A percentile compares a stretch with the other conserved stretches of the same genome.
Evolutionary conservation across 2,329 filamentous ascomycete genomes (phyloP).

Genomic region (Phialophora tarda): DNA sequence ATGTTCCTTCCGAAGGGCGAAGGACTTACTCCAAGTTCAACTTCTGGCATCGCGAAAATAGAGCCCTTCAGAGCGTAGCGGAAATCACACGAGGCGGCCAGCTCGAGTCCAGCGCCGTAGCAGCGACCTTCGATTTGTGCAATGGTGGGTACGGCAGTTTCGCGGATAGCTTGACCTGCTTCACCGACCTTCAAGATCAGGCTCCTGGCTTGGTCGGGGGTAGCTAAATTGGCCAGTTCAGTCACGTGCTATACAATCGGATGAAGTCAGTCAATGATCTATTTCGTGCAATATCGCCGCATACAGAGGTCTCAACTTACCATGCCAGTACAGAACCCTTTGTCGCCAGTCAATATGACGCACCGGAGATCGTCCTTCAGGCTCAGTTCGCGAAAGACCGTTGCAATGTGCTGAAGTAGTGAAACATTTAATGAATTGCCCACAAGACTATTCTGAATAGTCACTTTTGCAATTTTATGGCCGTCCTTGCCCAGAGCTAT

Average conservation of each 20-base stretch:
- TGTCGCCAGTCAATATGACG: slow-evolving; percentile 10
- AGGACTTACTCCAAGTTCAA: slow-evolving; percentile 23
- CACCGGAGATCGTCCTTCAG: slow-evolving; percentile 10
- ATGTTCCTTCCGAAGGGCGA: background rate
- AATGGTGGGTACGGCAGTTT: slow-evolving; percentile 14
- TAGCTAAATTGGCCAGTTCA: slow-evolving; percentile 30
- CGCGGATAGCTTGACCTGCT: slow-evolving; percentile 27
- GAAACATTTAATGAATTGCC: slow-evolving; percentile 9
- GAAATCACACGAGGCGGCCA: slow-evolving; percentile 39
- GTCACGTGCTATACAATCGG: background rate
- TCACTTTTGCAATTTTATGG: slow-evolving; percentile 11
- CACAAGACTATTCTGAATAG: background rate
- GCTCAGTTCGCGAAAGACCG: slow-evolving; percentile 1
- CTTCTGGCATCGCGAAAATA: slow-evolving; percentile 37
- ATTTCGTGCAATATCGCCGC: background rate
- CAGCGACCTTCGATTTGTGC: slow-evolving; percentile 21
- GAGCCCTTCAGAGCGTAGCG: slow-evolving; percentile 27
- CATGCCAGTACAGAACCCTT: slow-evolving; percentile 20
- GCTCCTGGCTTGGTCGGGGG: slow-evolving; percentile 41
- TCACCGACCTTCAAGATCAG: slow-evolving; percentile 45
- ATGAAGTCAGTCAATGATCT: background rate
- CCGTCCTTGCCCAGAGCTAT: background rate
- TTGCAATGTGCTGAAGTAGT: slow-evolving; percentile 8
- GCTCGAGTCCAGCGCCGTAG: slow-evolving; percentile 29
- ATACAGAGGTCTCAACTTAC: background rate